Evolutionary conservation across 805 yeast species (phyloP).

Genomic region (Scheffersomyces coipomensis): DNA sequence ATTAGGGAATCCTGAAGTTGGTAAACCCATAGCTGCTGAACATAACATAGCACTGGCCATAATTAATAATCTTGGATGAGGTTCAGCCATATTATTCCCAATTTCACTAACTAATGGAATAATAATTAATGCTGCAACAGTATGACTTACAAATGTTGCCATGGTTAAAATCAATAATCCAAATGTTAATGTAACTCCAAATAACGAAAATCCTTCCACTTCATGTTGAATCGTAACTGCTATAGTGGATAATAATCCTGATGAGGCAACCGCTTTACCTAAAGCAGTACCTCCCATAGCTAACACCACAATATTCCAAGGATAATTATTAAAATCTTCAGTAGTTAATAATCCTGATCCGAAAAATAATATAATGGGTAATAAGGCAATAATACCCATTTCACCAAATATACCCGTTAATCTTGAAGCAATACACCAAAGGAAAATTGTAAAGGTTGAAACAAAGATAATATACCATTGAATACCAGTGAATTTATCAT

Average conservation of each 20-base stretch:
- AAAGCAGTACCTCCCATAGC: slow-evolving; percentile 98
- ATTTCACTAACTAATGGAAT: slow-evolving; percentile 42
- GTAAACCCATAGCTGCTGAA: slow-evolving; percentile 46
- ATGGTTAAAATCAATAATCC: slow-evolving; percentile 78
- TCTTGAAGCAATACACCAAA: slow-evolving; percentile 88
- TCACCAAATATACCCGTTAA: slow-evolving; percentile 79
- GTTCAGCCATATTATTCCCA: slow-evolving; percentile 34
- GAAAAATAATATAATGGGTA: slow-evolving; percentile 87
- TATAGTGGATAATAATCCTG: slow-evolving; percentile 79
- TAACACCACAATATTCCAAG: slow-evolving; percentile 93
- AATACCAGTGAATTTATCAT: slow-evolving; percentile 64
- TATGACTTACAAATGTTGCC: slow-evolving; percentile 86
- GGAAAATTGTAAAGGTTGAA: slow-evolving; percentile 66
- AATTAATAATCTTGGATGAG: slow-evolving; percentile 38
- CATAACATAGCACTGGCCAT: slow-evolving; percentile 42
- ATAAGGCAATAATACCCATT: slow-evolving; percentile 92
- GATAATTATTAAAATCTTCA: slow-evolving; percentile 91
- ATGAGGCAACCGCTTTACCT: slow-evolving; percentile 91
- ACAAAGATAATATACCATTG: slow-evolving; percentile 77
- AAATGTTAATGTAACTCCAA: slow-evolving; percentile 72
- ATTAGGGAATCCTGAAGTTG: slow-evolving; percentile 44
- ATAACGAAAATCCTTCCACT: slow-evolving; percentile 68
- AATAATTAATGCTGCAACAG: slow-evolving; percentile 43
- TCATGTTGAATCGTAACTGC: slow-evolving; percentile 65
- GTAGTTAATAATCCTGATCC: slow-evolving; percentile 85